Evolutionary conservation across 208 protist species (phyloP), one percentile per base, ranked within the genome.

Genomic region (Leptomonas seymouri): DNA sequence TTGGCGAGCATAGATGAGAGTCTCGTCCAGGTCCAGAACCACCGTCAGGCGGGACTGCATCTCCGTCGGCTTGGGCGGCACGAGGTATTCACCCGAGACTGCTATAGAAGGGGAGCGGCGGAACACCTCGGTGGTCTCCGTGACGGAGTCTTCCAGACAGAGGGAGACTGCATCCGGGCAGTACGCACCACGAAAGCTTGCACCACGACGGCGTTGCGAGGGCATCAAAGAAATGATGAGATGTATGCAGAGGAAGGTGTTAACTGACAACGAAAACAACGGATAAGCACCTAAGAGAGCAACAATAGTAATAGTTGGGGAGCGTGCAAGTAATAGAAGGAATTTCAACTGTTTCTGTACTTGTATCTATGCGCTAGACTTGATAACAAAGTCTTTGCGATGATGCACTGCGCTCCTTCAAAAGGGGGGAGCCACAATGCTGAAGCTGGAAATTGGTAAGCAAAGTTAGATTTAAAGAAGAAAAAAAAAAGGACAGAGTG

Each of bases 11-110:
- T 96, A 96, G 27, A 97, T 84, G 41, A 97, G 83, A 27, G 93
- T 97, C 66, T 97, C 93, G 58, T 97, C 93, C 23, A 97, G 84
- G 79, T 97, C 93, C 14, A 97, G 68, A 21, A 97, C 93, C n/a
- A 96, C 90, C 0, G 90, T 96, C 53, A 96, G 72, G n/a, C 85
- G 78, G 46, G 84, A 74, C 49, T 70, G 51, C 1, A 83, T 55
- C 28, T 67, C 60, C 14, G 49, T 41, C n/a, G 74, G 66, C 67
- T 92, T 93, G 21, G 91, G 80, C 9, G 87, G 85, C 15, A 96
- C 80, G 36, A 95, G 76, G 44, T 73, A 73, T 41, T 78, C 57
- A 2, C 50, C 54, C 2, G 73, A 61, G 16, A 59, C 44, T 20
- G 72, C 71, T 30, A 82, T 69, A 41, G 81, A 78, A 2, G 80